These are phyloP conservation scores for Citrus reticulata DNA, from an alignment of 345 rosid genomes.

Conservation along the genomic window DNA sequence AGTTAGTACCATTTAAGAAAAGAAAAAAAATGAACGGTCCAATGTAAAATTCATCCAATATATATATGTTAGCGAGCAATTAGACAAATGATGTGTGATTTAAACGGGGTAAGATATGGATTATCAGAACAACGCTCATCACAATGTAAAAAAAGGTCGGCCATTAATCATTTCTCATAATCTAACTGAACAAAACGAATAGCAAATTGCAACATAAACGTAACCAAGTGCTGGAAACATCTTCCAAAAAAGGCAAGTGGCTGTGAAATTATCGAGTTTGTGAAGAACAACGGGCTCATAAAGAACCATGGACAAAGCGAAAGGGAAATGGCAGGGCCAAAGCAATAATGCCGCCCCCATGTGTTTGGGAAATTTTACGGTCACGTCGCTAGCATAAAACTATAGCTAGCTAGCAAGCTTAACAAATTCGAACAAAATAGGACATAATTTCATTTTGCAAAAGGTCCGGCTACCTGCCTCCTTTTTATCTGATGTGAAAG, in stretches of 20 bases:
- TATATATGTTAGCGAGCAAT: neutral
- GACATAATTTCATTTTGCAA: conserved; percentile 10
- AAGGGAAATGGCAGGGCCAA: conserved; percentile 27
- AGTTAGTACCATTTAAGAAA: too few relatives aligned
- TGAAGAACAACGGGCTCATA: neutral
- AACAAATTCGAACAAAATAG: conserved; percentile 8
- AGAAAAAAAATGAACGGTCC: too few relatives aligned
- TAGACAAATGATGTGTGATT: neutral
- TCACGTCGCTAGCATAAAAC: conserved; percentile 32
- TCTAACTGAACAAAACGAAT: neutral
- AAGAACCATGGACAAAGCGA: conserved; percentile 17
- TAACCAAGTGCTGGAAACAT: neutral
- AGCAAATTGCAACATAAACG: neutral
- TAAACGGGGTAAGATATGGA: neutral
- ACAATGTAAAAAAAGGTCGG: too few relatives aligned
- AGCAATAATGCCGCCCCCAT: conserved; percentile 33
- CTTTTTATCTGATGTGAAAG: conserved; percentile 26
- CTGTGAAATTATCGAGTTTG: neutral
- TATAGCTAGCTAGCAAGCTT: neutral
- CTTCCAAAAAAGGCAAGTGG: neutral
- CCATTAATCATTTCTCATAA: too few relatives aligned
- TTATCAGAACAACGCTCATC: neutral
- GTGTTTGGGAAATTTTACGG: conserved; percentile 30
- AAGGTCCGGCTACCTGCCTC: neutral
- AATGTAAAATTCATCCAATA: too few relatives aligned